Base-by-base conservation (phyloP, 2,329 filamentous ascomycete species). In the Pseudogymnoascus sp. region DNA sequence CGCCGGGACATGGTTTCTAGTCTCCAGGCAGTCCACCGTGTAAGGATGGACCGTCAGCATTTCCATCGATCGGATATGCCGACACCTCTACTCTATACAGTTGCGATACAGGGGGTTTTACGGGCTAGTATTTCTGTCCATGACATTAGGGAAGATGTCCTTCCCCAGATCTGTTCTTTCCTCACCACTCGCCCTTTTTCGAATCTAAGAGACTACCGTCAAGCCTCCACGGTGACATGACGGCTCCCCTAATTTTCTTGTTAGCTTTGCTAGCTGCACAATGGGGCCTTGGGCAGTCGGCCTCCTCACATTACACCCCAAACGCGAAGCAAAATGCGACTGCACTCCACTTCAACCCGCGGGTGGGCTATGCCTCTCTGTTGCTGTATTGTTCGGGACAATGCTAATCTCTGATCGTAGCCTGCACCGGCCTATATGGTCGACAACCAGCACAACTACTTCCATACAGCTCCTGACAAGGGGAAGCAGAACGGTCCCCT, bases 371-470 rank as follows among this genome's bases (percentile, higher is more conserved):
- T n/a, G 37, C 37, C 14, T 6, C n/a, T 6, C 5, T n/a, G 14
- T n/a, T n/a, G 6, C n/a, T 7, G 12, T 7, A 38, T 7, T n/a
- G 36, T 38, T 38, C n/a, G 14, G 37, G 37, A n/a, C 31, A 36
- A 36, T 38, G 5, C 14, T 38, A 38, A 38, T 5, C 37, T 38
- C 14, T n/a, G 14, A 7, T n/a, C 5, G n/a, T 61, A 66, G 66
- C 63, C 64, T 5, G 53, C 53, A 5, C 62, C 64, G 12, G 25
- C 66, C 1, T 69, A 69, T 42, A 69, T 69, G 68, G 66, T 69
- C 0, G 67, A 69, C 31, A 67, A 69, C 18, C 42, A 37, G 7
- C 21, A 65, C 25, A 67, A 69, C 63, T 69, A 66, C 65, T 69
- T 65, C 42, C 49, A 66, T 5, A 31, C 60, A 9, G 66, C 67